Conservation (phyloP, 2,329 filamentous ascomycete species). For the Alternaria sp. region DNA sequence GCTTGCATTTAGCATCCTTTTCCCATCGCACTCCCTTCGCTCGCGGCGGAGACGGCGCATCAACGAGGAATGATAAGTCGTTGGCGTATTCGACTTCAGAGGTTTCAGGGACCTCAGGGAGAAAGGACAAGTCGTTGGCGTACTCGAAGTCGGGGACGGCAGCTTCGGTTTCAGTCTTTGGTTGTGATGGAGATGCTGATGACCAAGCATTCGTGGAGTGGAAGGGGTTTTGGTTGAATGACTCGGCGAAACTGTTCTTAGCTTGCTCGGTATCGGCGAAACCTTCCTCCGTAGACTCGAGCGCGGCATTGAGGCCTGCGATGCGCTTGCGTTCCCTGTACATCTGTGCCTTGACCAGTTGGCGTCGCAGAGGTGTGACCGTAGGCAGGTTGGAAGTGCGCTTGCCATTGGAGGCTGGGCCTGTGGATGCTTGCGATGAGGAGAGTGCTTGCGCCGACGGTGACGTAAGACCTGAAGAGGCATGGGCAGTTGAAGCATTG, state of each 20-base stretch:
- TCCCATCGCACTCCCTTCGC: constrained; percentile 23
- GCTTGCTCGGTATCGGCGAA: constrained; percentile 8
- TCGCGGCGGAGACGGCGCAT: constrained; percentile 11
- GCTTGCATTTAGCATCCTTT: constrained; percentile 14
- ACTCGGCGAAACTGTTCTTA: constrained; percentile 5
- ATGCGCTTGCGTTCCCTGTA: constrained; percentile 9
- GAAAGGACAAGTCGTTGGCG: constrained; percentile 22
- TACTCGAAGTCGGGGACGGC: constrained; percentile 7
- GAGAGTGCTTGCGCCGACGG: not conserved
- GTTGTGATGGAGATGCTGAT: not conserved
- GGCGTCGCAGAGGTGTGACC: constrained; percentile 16
- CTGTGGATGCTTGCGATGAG: not conserved
- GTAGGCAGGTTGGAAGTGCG: not conserved
- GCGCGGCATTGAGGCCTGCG: not conserved
- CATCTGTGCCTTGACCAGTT: constrained; percentile 16
- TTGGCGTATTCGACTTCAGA: constrained; percentile 19
- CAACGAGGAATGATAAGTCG: constrained; percentile 23
- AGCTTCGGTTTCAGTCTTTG: not conserved
- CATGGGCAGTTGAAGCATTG: not conserved
- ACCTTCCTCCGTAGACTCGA: constrained; percentile 10
- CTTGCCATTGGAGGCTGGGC: not conserved
- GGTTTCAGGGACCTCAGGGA: constrained; percentile 9
- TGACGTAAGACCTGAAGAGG: not conserved
- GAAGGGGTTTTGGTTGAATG: constrained; percentile 14
- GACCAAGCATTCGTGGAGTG: constrained; percentile 6